Evolutionary conservation across 495 filamentous ascomycete species (phyloP).

Genomic region (Penicillium steckii): DNA sequence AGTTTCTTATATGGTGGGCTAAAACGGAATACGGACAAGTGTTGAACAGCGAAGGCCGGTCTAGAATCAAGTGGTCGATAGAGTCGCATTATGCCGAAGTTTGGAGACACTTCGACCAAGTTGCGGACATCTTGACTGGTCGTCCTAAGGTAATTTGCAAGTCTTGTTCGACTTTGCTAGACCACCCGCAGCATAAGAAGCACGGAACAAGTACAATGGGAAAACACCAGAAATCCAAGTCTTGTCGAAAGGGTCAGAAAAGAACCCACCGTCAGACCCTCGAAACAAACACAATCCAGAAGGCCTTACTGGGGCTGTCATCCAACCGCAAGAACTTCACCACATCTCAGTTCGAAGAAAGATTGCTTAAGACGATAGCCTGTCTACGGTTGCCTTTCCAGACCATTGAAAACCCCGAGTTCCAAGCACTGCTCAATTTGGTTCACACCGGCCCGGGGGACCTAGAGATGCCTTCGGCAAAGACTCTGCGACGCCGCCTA

Average conservation of each 20-base stretch:
- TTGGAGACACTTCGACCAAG: slow-evolving; percentile 9
- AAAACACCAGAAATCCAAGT: not conserved
- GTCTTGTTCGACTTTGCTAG: slow-evolving; percentile 1
- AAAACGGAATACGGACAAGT: slow-evolving; percentile 1
- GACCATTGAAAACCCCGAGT: slow-evolving; percentile 8
- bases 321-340: not conserved
- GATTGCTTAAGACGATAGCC: slow-evolving; percentile 4
- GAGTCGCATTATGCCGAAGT: slow-evolving; percentile 3
- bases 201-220: slow-evolving; percentile 7
- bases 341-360: slow-evolving; percentile 1
- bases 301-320: not conserved
- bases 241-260: slow-evolving; percentile 2
- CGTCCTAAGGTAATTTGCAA: not conserved
- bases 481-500: slow-evolving; percentile 2
- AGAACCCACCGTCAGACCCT: not conserved
- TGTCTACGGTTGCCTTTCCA: slow-evolving; percentile 6
- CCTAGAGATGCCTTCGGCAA: slow-evolving; percentile 1
- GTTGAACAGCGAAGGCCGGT: slow-evolving; percentile 1
- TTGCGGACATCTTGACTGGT: not conserved
- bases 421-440: slow-evolving; percentile 7
- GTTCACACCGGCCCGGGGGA: not conserved
- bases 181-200: slow-evolving; percentile 3
- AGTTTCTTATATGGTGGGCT: slow-evolving; percentile 2
- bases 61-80: slow-evolving; percentile 3
- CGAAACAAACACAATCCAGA: not conserved